These are phyloP conservation scores for Acorus calamus DNA, from an alignment of 106 monocot genomes.

Conservation along the genomic window DNA sequence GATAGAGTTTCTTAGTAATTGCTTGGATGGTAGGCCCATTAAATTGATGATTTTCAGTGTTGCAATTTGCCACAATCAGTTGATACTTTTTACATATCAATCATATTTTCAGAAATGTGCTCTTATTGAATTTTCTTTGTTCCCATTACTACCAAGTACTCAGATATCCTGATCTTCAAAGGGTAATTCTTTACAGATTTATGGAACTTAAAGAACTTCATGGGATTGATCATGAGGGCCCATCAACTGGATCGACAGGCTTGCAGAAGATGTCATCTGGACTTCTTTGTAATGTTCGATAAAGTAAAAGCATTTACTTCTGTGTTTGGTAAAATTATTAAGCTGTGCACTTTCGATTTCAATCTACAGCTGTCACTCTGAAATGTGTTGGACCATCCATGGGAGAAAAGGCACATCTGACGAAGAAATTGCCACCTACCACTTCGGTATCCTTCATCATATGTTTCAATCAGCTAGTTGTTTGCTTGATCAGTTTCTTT, in stretches of 20 bases:
- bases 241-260: constrained; percentile 29
- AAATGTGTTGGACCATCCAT: constrained; percentile 90
- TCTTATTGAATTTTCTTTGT: no score
- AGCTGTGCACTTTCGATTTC: neutral
- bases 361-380: constrained; percentile 59
- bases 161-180: neutral
- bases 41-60: no score
- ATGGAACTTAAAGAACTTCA: constrained; percentile 51
- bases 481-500: neutral
- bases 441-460: constrained; percentile 45
- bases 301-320: no score
- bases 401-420: constrained; percentile 69
- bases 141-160: no score
- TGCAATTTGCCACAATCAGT: no score
- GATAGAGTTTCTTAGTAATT: no score
- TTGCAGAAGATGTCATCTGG: constrained; percentile 75
- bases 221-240: constrained; percentile 84
- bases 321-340: no score
- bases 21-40: no score
- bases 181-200: constrained; percentile 38
- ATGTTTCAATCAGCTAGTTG: neutral
- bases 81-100: no score
- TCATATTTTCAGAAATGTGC: no score
- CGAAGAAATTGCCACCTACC: constrained; percentile 71
- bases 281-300: constrained; percentile 42